phyloP scores from a whole-genome alignment of 306 rosid genomes.

The Vigna trinervia region DNA sequence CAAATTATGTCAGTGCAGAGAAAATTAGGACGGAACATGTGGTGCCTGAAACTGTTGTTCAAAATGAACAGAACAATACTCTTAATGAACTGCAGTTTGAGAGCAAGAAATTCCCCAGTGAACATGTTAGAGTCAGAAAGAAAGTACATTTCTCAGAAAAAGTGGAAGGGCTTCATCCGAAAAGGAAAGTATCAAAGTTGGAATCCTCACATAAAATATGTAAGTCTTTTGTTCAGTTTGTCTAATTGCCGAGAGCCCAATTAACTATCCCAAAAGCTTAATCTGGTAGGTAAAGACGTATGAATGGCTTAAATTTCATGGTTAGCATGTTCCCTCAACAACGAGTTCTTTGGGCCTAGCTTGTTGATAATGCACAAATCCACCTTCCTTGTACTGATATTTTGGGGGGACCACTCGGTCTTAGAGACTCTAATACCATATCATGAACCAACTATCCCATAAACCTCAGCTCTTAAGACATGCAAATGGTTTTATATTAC shows the following conservation, averaged over 20 bases:
- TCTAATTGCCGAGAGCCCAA: background rate
- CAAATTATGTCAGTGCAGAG: slow-evolving; percentile 42
- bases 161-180: slow-evolving; percentile 52
- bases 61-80: slow-evolving; percentile 48
- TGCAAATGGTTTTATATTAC: background rate
- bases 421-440: background rate
- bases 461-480: background rate
- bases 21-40: slow-evolving; percentile 39
- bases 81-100: slow-evolving; percentile 41
- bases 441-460: background rate
- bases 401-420: background rate
- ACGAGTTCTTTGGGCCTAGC: background rate
- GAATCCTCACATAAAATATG: slow-evolving; percentile 54
- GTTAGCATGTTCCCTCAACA: background rate
- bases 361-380: background rate
- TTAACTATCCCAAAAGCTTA: background rate
- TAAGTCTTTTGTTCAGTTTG: slow-evolving; percentile 33
- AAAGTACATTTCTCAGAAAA: slow-evolving; percentile 70
- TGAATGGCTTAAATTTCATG: slow-evolving; percentile 13
- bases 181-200: slow-evolving; percentile 50
- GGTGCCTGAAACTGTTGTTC: slow-evolving; percentile 40
- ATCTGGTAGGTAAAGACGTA: background rate
- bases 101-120: slow-evolving; percentile 42
- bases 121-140: slow-evolving; percentile 53
- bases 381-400: background rate